Evolutionary conservation across 352 stramenopile species (phyloP).

Genomic region (Phytopythium ostracodes): DNA sequence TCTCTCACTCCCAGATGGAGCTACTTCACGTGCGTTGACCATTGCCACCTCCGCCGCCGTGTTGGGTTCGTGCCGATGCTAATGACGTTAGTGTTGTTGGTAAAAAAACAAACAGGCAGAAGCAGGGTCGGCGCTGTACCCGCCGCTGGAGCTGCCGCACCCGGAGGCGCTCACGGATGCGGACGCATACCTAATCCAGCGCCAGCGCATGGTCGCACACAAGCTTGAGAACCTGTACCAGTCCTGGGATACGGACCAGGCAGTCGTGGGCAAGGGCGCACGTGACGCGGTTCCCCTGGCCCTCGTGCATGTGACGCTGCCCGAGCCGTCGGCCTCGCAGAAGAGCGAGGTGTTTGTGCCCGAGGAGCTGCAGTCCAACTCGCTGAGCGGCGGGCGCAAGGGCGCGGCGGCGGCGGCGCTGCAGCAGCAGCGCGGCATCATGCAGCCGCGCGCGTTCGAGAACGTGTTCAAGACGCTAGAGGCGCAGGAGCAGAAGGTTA

Average conservation of each 20-base stretch:
- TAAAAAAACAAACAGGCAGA: slow-evolving; percentile 27
- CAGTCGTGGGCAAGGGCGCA: slow-evolving; percentile 14
- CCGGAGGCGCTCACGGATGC: slow-evolving; percentile 48
- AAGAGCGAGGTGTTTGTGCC: slow-evolving; percentile 65
- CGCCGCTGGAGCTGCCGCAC: slow-evolving; percentile 56
- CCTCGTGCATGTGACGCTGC: slow-evolving; percentile 65
- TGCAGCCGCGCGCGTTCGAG: slow-evolving; percentile 66
- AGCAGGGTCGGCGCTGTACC: slow-evolving; percentile 43
- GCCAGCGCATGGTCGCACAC: slow-evolving; percentile 60
- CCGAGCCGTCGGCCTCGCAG: slow-evolving; percentile 23
- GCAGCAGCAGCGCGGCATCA: slow-evolving; percentile 31
- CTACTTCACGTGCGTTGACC: slow-evolving; percentile 38
- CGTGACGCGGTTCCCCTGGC: slow-evolving; percentile 25
- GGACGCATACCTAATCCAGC: slow-evolving; percentile 66
- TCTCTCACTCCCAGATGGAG: slow-evolving; percentile 71
- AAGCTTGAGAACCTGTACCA: slow-evolving; percentile 71
- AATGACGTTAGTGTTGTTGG: background rate
- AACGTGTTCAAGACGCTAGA: slow-evolving; percentile 68
- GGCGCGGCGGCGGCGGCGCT: slow-evolving; percentile 11
- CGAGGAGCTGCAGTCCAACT: slow-evolving; percentile 55
- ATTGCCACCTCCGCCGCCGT: background rate
- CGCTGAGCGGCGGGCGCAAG: slow-evolving; percentile 38
- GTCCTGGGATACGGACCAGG: slow-evolving; percentile 40
- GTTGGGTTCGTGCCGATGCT: background rate
- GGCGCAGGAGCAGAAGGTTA: slow-evolving; percentile 54